phyloP scores from a whole-genome alignment of 2,329 filamentous ascomycete species.

The Microcera coccophila region DNA sequence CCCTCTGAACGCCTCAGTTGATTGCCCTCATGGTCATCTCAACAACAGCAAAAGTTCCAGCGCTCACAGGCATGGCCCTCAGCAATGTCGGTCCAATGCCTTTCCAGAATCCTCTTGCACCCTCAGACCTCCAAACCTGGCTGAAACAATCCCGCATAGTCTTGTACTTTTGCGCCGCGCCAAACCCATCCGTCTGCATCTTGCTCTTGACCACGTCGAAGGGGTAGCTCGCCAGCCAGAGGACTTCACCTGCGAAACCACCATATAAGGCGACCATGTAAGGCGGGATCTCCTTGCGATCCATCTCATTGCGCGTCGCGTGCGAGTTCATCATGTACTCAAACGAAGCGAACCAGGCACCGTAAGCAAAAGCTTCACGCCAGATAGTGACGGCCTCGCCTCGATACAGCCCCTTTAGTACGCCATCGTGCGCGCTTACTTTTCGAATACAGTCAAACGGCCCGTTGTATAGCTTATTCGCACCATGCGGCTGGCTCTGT shows the following conservation, averaged over 20 bases:
- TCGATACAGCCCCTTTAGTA: constrained; percentile 75
- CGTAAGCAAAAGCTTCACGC: constrained; percentile 92
- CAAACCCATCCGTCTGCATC: constrained; percentile 98
- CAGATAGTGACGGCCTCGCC: constrained; percentile 81
- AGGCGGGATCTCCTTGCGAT: constrained; percentile 72
- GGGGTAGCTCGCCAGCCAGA: constrained; percentile 92
- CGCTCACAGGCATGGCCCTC: constrained; percentile 94
- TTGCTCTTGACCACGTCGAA: constrained; percentile 98
- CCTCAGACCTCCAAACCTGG: constrained; percentile 75
- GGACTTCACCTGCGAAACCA: constrained; percentile 84
- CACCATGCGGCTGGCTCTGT: constrained; percentile 92
- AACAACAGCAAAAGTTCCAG: constrained; percentile 90
- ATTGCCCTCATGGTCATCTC: constrained; percentile 64
- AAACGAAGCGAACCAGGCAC: constrained; percentile 90
- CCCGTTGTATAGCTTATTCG: constrained; percentile 71
- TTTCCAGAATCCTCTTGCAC: constrained; percentile 85
- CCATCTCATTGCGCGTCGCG: constrained; percentile 69
- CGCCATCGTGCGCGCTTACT: constrained; percentile 61
- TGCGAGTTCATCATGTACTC: constrained; percentile 96
- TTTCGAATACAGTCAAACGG: constrained; percentile 89
- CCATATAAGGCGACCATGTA: constrained; percentile 91
- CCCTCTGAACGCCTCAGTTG: constrained; percentile 31
- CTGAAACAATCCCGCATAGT: constrained; percentile 87
- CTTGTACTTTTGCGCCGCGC: constrained; percentile 63
- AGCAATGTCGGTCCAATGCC: constrained; percentile 85